A percentile compares a stretch with the other conserved stretches of the same genome.
These are phyloP conservation scores for Colletotrichum sp. DNA, from an alignment of 2,329 filamentous ascomycete species.

Conservation along the genomic window DNA sequence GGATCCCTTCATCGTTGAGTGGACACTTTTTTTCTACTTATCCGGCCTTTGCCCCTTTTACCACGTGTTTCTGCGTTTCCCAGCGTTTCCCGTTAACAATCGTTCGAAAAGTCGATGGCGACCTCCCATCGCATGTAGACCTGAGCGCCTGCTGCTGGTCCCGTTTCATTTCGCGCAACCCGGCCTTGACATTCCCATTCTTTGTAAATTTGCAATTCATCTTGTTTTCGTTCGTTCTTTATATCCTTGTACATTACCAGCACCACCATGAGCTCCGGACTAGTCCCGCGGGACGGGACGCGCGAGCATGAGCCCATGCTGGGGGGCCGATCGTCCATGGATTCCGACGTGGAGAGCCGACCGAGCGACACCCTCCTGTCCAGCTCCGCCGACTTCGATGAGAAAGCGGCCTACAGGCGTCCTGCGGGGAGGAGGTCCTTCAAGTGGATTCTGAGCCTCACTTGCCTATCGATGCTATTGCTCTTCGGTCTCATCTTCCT, in stretches of 20 bases:
- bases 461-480: conserved; percentile 8
- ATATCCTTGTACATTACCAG: not conserved
- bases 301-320: conserved; percentile 17
- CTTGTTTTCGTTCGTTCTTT: not conserved
- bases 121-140: not conserved
- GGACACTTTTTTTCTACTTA: not conserved
- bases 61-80: not conserved
- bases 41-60: conserved; percentile 12
- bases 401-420: conserved; percentile 1
- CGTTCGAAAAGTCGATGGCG: conserved; percentile 2
- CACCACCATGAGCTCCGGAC: conserved; percentile 4
- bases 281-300: conserved; percentile 18
- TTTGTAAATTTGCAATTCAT: not conserved
- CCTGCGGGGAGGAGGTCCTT: conserved; percentile 7
- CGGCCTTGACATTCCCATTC: not conserved
- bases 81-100: not conserved
- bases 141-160: not conserved
- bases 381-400: not conserved
- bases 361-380: not conserved
- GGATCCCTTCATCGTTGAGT: not conserved
- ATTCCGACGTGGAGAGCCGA: conserved; percentile 12
- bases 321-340: conserved; percentile 1
- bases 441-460: conserved; percentile 12
- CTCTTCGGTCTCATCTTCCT: conserved; percentile 16
- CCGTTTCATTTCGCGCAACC: not conserved